Percentiles rank a stretch among this genome's conserved stretches.
These are phyloP conservation scores for Arachis monticola DNA, from an alignment of 331 rosid genomes.

Conservation along the genomic window DNA sequence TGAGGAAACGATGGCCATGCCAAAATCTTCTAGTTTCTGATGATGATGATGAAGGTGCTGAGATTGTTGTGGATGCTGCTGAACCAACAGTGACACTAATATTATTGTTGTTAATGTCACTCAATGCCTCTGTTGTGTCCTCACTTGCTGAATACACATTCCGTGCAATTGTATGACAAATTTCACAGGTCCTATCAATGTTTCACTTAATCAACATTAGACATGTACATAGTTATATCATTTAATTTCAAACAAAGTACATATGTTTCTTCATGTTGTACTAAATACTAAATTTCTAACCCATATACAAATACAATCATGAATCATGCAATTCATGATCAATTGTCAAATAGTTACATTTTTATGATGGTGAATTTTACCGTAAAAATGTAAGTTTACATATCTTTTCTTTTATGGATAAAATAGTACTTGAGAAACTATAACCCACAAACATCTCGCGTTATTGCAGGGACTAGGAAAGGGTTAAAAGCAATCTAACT, in stretches of 20 bases:
- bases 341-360: too few species aligned
- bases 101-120: constrained; percentile 40
- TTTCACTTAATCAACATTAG: constrained; percentile 11
- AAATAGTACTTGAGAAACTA: too few species aligned
- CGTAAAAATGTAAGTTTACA: too few species aligned
- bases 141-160: constrained; percentile 62
- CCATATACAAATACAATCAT: too few species aligned
- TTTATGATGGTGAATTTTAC: too few species aligned
- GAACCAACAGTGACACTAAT: constrained; percentile 30
- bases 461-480: too few species aligned
- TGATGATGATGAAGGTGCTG: constrained; percentile 44
- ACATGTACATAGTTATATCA: neutral
- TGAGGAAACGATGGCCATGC: constrained; percentile 78
- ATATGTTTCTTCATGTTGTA: neutral
- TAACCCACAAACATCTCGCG: too few species aligned
- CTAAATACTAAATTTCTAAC: neutral
- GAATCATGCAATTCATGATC: too few species aligned
- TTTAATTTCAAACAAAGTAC: constrained; percentile 3
- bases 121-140: constrained; percentile 49
- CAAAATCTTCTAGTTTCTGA: constrained; percentile 66
- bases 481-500: too few species aligned
- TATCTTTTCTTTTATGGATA: too few species aligned
- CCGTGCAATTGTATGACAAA: constrained; percentile 71
- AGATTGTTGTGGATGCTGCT: constrained; percentile 43
- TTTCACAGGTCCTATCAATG: constrained; percentile 73